phyloP scores from a whole-genome alignment of 495 filamentous ascomycete species.

The Pseudomonodictys pantanalensis region DNA sequence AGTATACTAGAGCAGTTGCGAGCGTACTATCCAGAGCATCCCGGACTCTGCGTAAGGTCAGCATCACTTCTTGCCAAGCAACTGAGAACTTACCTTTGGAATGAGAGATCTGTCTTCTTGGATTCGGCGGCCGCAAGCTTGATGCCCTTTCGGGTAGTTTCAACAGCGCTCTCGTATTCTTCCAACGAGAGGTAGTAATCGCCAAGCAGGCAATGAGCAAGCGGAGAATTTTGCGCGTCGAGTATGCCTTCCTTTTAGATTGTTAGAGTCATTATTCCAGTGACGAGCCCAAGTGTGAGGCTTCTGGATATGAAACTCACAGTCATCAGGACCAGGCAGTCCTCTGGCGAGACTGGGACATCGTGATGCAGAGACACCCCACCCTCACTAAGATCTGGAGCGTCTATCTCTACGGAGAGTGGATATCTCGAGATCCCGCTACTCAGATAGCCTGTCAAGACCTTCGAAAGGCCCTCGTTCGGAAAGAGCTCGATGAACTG shows the following conservation, averaged over 20 bases:
- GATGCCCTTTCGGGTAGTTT: conserved; percentile 70
- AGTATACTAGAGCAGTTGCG: conserved; percentile 77
- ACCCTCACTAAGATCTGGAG: conserved; percentile 36
- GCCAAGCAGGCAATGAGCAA: conserved; percentile 79
- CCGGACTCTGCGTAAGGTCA: conserved; percentile 44
- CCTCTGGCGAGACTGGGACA: conserved; percentile 58
- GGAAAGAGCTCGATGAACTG: conserved; percentile 85
- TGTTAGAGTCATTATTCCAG: no score
- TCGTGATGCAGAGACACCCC: conserved; percentile 40
- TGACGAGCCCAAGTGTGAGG: no score
- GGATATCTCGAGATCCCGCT: conserved; percentile 85
- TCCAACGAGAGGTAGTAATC: conserved; percentile 83
- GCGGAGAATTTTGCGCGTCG: conserved; percentile 63
- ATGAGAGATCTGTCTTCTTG: conserved; percentile 59
- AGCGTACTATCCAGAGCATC: conserved; percentile 74
- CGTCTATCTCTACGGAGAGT: conserved; percentile 27
- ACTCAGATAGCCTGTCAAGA: conserved; percentile 73
- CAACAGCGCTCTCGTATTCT: conserved; percentile 81
- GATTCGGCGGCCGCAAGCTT: conserved; percentile 58
- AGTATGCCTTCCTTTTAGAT: conserved; percentile 62
- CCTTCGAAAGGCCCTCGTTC: conserved; percentile 72
- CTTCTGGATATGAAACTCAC: no score
- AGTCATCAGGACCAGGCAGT: conserved; percentile 74
- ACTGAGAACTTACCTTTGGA: conserved; percentile 50
- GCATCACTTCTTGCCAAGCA: neutral